These are phyloP conservation scores for Pythium scleroteichum DNA, from an alignment of 352 stramenopile genomes.

Conservation along the genomic window DNA sequence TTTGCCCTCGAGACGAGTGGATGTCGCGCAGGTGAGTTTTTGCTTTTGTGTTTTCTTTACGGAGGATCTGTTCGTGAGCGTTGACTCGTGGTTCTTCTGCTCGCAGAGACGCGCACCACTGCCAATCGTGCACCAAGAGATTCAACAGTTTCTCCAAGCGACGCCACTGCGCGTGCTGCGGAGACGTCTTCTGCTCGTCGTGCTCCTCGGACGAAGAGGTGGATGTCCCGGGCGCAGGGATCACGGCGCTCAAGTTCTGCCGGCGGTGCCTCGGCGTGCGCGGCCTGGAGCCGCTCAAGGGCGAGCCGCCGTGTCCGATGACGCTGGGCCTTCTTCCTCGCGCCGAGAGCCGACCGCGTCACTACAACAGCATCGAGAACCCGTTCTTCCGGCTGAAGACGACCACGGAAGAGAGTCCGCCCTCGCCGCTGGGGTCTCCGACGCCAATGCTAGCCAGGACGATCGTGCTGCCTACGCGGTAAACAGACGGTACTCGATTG, in stretches of 20 bases:
- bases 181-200: conserved; percentile 47
- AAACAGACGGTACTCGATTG: too few species aligned
- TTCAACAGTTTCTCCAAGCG: conserved; percentile 46
- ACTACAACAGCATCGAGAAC: too few species aligned
- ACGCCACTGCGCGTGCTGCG: conserved; percentile 53
- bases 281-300: neutral
- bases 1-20: conserved; percentile 54
- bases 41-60: conserved; percentile 23
- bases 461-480: too few species aligned
- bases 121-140: conserved; percentile 33
- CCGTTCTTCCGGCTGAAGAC: too few species aligned
- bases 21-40: conserved; percentile 30
- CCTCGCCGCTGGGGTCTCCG: too few species aligned
- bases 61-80: too few species aligned
- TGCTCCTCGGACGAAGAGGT: conserved; percentile 37
- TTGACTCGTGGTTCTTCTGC: neutral
- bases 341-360: too few species aligned
- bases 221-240: conserved; percentile 5
- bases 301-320: neutral
- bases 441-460: too few species aligned
- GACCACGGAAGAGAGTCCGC: too few species aligned
- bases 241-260: conserved; percentile 2
- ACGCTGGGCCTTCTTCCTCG: too few species aligned
- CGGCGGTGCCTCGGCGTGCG: neutral
- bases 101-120: conserved; percentile 28